Base-by-base conservation (phyloP, 2,329 filamentous ascomycete genomes). In the Rasamsonia emersonii region DNA sequence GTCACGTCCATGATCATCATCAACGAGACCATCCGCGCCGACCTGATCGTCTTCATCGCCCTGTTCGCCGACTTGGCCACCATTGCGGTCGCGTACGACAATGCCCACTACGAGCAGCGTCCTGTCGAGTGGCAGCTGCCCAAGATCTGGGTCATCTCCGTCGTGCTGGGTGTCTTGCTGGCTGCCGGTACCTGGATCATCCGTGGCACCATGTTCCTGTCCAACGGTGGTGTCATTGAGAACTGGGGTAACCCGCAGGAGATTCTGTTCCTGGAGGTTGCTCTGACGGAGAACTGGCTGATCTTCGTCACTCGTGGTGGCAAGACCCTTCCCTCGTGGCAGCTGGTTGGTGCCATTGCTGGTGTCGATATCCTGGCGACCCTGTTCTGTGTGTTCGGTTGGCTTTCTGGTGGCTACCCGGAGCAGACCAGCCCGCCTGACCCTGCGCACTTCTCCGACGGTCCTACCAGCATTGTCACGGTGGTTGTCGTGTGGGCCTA, bases 281-380 rank as follows among this genome's bases (percentile, higher is more conserved):
- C 82, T 14, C 75, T 91, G 38, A 86, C 84, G 47, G 83, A 91
- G 73, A 91, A 91, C 70, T 91, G 84, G 84, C 75, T 91, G 36
- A 91, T 91, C 65, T 91, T 91, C 71, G 86, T 91, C 65, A 91
- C 84, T 47, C 83, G 84, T 73, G 83, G 79, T 46, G 75, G 73
- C 44, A 67, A 74, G 58, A 82, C 79, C 5, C 76, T 71, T 64
- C 79, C 79, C 30, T 80, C 77, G 0, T 80, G 75, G 73, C 77
- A 82, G 59, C 68, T 83, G 15, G 66, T 82, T 35, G 64, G 61
- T 36, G 79, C 79, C 43, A 82, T 83, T 51, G 60, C 79, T 38
- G 71, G 70, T 54, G 79, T 83, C 46, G 79, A 83, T 51, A 68
- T 72, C 30, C 57, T 83, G 16, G 74, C 79, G 14, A 82, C 78